Base-by-base conservation (phyloP, 2,329 filamentous ascomycete species). In the Penicillium frequentans region DNA sequence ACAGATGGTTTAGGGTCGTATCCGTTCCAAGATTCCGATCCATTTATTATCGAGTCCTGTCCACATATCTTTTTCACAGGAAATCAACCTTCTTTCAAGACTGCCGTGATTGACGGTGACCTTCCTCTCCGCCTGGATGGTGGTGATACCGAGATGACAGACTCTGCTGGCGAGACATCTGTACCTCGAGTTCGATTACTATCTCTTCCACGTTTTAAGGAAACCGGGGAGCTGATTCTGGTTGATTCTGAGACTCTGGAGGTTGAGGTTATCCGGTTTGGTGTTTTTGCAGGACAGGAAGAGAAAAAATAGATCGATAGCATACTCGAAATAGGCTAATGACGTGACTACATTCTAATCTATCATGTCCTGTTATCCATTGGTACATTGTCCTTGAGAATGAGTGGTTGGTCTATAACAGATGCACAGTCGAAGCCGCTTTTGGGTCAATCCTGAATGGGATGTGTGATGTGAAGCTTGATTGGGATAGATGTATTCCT, bases 61-160 rank as follows among this genome's bases (percentile, higher is more conserved):
- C 95, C 95, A 2, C 93, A 99, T 69, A 80, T 99, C 31, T 98
- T 91, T 77, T 91, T 99, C 72, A 89, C 90, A 1, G 93, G 93
- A 16, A 92, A 90, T 66, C 92, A 96, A 73, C 88, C 91, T 3
- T 81, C 81, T 52, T 96, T 96, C 72, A 87, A 85, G 51, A 93
- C 89, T 3, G 84, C 82, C 29, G 73, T 88, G 1, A 87, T 96
- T 35, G 78, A 87, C 43, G 88, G 75, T 21, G 70, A 73, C 16
- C 55, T 65, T 8, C 66, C 73, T 1, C 62, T 71, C 19, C 69
- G 64, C 11, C 55, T 71, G 13, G 70, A 73, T 49, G 73, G 69
- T 9, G 61, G 67, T 3, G 73, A 75, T 39, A 67, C 70, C 7
- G 67, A 73, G 13, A 74, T 73, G 68, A 54, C 60, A 2, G 71